Evolutionary conservation across 2,329 filamentous ascomycete species (phyloP).

Genomic region (Claviceps spartinae): DNA sequence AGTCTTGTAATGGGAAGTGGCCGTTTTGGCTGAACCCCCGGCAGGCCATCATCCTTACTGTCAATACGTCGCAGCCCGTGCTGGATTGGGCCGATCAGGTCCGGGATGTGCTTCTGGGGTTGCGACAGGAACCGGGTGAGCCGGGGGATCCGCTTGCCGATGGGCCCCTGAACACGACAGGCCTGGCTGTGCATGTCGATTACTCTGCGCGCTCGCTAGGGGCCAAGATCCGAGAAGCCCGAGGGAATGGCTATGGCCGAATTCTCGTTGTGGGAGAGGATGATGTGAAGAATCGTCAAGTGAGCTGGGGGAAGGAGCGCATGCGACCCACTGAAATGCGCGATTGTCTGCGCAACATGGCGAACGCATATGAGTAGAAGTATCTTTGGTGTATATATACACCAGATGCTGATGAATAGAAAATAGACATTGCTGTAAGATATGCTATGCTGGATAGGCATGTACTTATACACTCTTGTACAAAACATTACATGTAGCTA

Average conservation of each 20-base stretch:
- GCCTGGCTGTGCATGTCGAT: constrained; percentile 58
- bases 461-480: no score
- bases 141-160: constrained; percentile 22
- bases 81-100: constrained; percentile 34
- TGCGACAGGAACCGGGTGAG: constrained; percentile 18
- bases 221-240: constrained; percentile 62
- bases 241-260: constrained; percentile 55
- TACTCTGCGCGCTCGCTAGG: constrained; percentile 45
- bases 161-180: constrained; percentile 40
- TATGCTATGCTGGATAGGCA: no score
- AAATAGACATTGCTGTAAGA: no score
- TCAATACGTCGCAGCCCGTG: constrained; percentile 48
- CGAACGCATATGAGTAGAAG: constrained; percentile 32
- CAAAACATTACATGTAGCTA: no score
- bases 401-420: no score
- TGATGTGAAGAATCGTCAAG: constrained; percentile 44
- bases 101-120: constrained; percentile 38
- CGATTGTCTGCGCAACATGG: constrained; percentile 30
- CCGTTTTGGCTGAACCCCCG: constrained; percentile 81
- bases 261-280: constrained; percentile 59
- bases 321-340: constrained; percentile 33
- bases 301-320: constrained; percentile 30
- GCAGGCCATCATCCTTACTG: constrained; percentile 60
- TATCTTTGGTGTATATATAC: no score
- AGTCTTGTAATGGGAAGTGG: constrained; percentile 68